These are phyloP conservation scores for Rhinocladiella similis DNA, from an alignment of 2,329 filamentous ascomycete genomes.

Conservation along the genomic window DNA sequence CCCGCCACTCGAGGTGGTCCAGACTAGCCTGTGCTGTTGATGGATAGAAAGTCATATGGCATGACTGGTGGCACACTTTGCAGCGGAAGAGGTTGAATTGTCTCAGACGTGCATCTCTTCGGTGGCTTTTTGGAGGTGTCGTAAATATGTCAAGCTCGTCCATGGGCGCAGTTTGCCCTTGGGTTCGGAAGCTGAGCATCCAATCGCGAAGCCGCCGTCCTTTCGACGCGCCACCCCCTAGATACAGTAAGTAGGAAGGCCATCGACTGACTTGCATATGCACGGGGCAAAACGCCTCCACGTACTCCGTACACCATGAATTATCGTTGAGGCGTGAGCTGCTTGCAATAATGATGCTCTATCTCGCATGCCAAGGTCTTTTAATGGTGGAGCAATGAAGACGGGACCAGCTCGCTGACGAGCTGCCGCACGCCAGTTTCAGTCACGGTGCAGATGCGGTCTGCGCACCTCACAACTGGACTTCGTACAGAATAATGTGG, in stretches of 20 bases:
- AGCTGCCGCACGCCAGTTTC: no score
- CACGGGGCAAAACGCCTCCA: not conserved
- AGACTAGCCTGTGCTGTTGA: not conserved
- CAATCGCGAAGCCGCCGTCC: not conserved
- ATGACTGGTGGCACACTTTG: conserved; percentile 12
- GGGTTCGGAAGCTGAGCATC: not conserved
- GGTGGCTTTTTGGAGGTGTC: conserved; percentile 8
- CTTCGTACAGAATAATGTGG: no score
- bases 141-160: conserved; percentile 4
- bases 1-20: conserved; percentile 12
- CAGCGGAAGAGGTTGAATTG: conserved; percentile 17
- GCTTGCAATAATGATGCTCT: no score
- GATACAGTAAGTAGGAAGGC: no score
- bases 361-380: no score
- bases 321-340: not conserved
- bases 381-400: no score
- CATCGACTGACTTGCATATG: not conserved
- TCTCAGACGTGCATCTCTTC: conserved; percentile 21
- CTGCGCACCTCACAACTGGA: no score
- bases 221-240: conserved; percentile 1
- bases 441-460: no score
- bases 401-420: no score
- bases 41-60: not conserved
- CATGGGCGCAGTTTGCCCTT: not conserved
- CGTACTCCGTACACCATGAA: not conserved